phyloP scores from a whole-genome alignment of 106 monocot genomes.

The Dendrobium catenatum region DNA sequence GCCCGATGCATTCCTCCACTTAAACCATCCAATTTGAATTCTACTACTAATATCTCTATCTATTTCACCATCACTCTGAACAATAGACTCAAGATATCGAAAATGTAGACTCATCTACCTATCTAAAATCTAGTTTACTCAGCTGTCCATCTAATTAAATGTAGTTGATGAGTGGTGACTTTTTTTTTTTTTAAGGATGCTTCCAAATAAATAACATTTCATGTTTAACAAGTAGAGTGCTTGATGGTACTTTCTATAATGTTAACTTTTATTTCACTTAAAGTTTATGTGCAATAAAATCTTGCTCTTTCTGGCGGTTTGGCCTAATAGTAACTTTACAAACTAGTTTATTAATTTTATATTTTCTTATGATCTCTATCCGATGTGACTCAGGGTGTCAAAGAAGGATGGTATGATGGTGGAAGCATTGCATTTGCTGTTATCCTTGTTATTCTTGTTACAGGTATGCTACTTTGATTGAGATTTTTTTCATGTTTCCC shows the following conservation, averaged over 20 bases:
- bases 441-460: slow-evolving; percentile 82
- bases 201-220: neutral
- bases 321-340: neutral
- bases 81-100: no score
- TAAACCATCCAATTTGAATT: no score
- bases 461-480: slow-evolving; percentile 39
- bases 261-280: neutral
- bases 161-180: neutral
- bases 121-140: neutral
- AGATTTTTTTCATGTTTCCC: neutral
- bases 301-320: neutral
- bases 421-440: slow-evolving; percentile 94
- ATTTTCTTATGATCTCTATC: slow-evolving; percentile 3
- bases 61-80: no score
- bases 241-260: neutral
- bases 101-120: neutral
- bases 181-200: neutral
- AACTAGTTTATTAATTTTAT: neutral
- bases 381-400: slow-evolving; percentile 49
- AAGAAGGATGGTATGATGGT: slow-evolving; percentile 99
- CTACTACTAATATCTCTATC: no score
- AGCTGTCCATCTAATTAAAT: neutral
- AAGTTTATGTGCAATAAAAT: neutral
- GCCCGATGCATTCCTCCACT: no score
- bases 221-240: neutral